These are phyloP conservation scores for Kazachstania psychrophila DNA, from an alignment of 805 yeast genomes.

Conservation along the genomic window DNA sequence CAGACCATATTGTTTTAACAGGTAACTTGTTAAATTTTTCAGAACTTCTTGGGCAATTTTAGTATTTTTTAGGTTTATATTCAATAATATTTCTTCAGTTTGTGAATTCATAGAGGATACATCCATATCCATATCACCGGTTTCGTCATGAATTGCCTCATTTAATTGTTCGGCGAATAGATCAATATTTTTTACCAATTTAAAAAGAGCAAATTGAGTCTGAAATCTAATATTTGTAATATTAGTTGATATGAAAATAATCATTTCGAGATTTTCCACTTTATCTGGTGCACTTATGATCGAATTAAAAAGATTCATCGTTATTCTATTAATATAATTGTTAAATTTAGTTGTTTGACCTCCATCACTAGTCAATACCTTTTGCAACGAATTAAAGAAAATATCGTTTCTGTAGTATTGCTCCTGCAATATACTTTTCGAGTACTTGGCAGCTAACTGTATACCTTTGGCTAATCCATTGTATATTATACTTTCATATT, in stretches of 20 bases:
- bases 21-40: conserved; percentile 8
- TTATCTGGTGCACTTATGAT: background rate
- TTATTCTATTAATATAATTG: conserved; percentile 9
- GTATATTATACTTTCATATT: conserved; percentile 65
- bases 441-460: conserved; percentile 41
- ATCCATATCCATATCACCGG: conserved; percentile 6
- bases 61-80: conserved; percentile 4
- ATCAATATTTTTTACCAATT: conserved; percentile 14
- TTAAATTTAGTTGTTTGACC: conserved; percentile 13
- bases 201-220: conserved; percentile 17
- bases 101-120: background rate
- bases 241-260: conserved; percentile 19
- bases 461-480: conserved; percentile 57
- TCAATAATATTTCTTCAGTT: background rate
- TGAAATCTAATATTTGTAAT: conserved; percentile 13
- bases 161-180: conserved; percentile 18
- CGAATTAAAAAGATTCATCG: conserved; percentile 7
- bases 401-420: conserved; percentile 8
- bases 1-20: conserved; percentile 11
- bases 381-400: conserved; percentile 14
- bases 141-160: conserved; percentile 11
- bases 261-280: conserved; percentile 6
- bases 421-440: conserved; percentile 4
- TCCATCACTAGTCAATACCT: conserved; percentile 11
- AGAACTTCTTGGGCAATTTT: conserved; percentile 11